Conservation (phyloP, 2,329 filamentous ascomycete genomes). For the Curvularia eragrostidis region DNA sequence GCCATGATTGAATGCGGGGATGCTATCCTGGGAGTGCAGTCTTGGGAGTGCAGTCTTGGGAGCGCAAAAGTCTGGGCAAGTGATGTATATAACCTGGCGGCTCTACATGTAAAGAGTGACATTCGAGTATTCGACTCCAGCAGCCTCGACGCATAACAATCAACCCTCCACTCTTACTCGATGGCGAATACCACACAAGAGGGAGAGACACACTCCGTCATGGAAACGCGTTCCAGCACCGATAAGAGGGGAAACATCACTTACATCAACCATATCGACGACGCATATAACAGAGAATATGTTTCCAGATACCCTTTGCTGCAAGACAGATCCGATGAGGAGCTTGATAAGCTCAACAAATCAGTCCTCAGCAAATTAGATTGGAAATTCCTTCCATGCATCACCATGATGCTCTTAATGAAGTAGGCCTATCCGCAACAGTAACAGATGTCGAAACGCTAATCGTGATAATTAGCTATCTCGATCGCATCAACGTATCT, state of each 20-base stretch:
- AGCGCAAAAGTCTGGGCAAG: background rate
- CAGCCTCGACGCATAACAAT: too few species aligned
- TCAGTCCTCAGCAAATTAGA: constrained; percentile 35
- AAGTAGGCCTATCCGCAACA: constrained; percentile 23
- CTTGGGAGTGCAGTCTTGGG: background rate
- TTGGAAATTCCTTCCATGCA: constrained; percentile 40
- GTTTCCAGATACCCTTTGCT: background rate
- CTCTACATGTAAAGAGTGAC: background rate
- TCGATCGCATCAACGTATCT: constrained; percentile 53
- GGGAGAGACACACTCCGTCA: background rate
- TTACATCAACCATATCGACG: background rate
- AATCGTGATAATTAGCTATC: constrained; percentile 35
- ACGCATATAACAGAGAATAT: background rate
- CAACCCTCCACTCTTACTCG: background rate
- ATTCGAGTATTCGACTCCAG: too few species aligned
- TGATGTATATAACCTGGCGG: background rate
- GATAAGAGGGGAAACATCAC: background rate
- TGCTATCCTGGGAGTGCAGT: background rate
- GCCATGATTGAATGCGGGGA: background rate
- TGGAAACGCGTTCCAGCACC: background rate
- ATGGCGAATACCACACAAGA: background rate
- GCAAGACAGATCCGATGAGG: background rate
- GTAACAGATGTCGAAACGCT: background rate
- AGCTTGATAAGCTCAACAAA: constrained; percentile 35
- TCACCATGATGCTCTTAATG: constrained; percentile 44